Evolutionary conservation across 768 basidiomycete species (phyloP), one percentile per base, ranked within the genome.

Genomic region (Leccinellum rugosiceps): DNA sequence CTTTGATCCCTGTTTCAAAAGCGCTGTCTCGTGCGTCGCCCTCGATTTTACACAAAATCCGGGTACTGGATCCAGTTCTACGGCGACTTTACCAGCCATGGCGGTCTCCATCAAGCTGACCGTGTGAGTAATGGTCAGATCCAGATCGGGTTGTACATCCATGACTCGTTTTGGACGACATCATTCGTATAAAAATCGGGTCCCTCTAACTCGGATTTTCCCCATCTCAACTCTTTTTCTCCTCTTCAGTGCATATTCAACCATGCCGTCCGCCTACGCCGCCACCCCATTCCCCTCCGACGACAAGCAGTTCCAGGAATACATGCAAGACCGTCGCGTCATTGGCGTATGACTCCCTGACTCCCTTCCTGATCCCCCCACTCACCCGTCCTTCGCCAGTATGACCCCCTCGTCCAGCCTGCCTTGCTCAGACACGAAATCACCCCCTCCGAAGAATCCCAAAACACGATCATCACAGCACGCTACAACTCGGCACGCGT

Each of bases 321-420:
- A 88, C 78, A 86, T 92, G 74, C 84, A 87, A 69, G 90, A 93
- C 75, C 80, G 86, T 50, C 84, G 90, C 52, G 90, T 92, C 74
- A 78, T 88, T 50, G 88, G 88, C 52, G 88, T 90, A 80, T 23
- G 60, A 38, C 86, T 47, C 46, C 47, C 4, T 17, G 1, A 30
- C 21, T 53, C 17, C 41, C 46, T 21, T 1, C 17, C n/a, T 21
- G 56, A 21, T 44, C 50, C 25, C 50, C 25, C 45, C 34, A 50
- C 70, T 68, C 52, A 67, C 64, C 3, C 9, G 26, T 50, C 3
- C 25, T 25, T 25, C 55, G 9, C 11, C 14, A 94, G 92, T 96
- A 98, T 71, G 95, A 98, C 64, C 95, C 96, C n/a, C 83, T 98
- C 44, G 86, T 97, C 58, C 92, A 95, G 65, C 96, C 95, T 6